Percentiles rank a stretch among this genome's conserved stretches.
Evolutionary conservation across 75 land plant genomes (phyloP).

Genomic region (Pinus tabuliformis): DNA sequence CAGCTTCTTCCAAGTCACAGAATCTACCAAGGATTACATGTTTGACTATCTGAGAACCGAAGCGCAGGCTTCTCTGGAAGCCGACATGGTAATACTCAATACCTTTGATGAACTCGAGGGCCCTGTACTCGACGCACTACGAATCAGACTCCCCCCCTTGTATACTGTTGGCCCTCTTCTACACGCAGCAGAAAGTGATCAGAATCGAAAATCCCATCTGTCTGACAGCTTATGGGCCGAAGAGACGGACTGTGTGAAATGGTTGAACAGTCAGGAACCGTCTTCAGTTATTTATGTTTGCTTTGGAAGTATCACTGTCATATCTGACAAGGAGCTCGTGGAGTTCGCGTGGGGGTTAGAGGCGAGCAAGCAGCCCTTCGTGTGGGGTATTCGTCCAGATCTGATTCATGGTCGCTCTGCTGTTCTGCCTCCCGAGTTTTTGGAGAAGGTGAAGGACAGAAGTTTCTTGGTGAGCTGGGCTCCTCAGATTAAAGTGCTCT

Average conservation of each 20-base stretch:
- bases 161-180: slow-evolving; percentile 11
- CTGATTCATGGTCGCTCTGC: slow-evolving; percentile 14
- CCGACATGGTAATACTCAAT: slow-evolving; percentile 8
- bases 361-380: slow-evolving; percentile 16
- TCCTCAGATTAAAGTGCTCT: slow-evolving; percentile 63
- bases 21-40: neutral
- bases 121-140: slow-evolving; percentile 8
- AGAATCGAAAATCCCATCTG: slow-evolving; percentile 1
- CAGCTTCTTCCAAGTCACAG: slow-evolving; percentile 29
- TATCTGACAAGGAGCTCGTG: neutral
- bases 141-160: neutral
- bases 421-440: slow-evolving; percentile 13
- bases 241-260: slow-evolving; percentile 16
- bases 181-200: neutral
- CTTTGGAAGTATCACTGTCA: slow-evolving; percentile 11
- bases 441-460: slow-evolving; percentile 22
- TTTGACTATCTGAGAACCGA: neutral
- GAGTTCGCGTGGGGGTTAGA: slow-evolving; percentile 43
- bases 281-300: slow-evolving; percentile 36
- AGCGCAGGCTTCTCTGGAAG: neutral
- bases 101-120: slow-evolving; percentile 18
- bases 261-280: slow-evolving; percentile 35
- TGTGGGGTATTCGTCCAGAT: slow-evolving; percentile 34
- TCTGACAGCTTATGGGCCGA: neutral
- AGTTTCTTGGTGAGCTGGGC: slow-evolving; percentile 64